Evolutionary conservation across 176 grass and related monocot species (phyloP).

Genomic region (Ensete glaucum): DNA sequence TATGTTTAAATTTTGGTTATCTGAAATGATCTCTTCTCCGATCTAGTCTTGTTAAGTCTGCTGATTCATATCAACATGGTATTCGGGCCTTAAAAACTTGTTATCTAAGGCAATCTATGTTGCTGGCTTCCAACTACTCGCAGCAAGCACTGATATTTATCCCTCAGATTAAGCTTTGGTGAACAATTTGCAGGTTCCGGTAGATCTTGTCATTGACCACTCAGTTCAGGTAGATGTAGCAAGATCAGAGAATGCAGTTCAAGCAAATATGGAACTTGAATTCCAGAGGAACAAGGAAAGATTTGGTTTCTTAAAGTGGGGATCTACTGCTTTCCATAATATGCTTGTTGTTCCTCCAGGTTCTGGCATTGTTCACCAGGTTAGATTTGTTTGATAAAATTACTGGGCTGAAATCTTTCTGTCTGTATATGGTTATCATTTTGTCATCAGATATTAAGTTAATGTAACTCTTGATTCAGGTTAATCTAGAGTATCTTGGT

Average conservation of each 20-base stretch:
- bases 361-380: conserved; percentile 96
- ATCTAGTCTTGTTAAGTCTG: background rate
- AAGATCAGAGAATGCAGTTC: conserved; percentile 66
- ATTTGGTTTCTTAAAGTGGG: conserved; percentile 96
- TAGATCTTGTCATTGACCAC: conserved; percentile 95
- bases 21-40: no score
- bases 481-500: conserved; percentile 92
- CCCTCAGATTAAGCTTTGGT: background rate
- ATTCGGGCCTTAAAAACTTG: no score
- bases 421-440: background rate
- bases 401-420: background rate
- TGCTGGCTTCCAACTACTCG: background rate
- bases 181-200: conserved; percentile 47
- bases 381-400: conserved; percentile 15
- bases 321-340: conserved; percentile 82
- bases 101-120: background rate
- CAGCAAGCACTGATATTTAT: background rate
- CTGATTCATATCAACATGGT: no score
- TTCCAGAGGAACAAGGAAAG: conserved; percentile 85
- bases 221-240: conserved; percentile 97
- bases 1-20: background rate
- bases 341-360: conserved; percentile 92
- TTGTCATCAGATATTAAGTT: background rate
- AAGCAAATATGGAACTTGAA: conserved; percentile 79
- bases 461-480: conserved; percentile 24